Conservation (phyloP, 768 basidiomycete genomes). For the Strobilomyces dryophilus region DNA sequence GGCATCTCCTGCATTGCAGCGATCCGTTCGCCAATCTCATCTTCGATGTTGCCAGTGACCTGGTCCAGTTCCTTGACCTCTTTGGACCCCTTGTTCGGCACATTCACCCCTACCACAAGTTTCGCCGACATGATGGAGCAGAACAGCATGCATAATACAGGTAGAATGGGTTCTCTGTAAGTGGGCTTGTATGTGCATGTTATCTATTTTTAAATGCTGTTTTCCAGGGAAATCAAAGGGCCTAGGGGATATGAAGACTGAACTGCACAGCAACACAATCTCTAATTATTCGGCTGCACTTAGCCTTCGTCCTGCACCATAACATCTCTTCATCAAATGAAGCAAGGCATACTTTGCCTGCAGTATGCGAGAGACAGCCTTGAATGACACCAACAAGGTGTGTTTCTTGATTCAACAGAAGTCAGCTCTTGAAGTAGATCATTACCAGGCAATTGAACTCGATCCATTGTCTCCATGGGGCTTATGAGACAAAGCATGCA, state of each 20-base stretch:
- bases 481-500: background rate
- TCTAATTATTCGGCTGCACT: background rate
- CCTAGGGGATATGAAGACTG: background rate
- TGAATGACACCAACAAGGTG: constrained; percentile 2
- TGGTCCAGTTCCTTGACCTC: constrained; percentile 89
- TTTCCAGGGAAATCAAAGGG: background rate
- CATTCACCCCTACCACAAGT: constrained; percentile 37
- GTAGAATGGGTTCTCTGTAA: background rate
- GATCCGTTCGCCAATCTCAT: constrained; percentile 94
- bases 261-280: background rate
- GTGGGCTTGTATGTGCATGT: background rate
- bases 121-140: constrained; percentile 40
- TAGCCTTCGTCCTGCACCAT: background rate
- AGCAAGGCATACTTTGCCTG: background rate
- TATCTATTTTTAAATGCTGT: background rate
- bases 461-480: background rate
- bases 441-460: background rate
- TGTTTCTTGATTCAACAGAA: background rate
- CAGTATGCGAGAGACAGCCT: background rate
- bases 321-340: background rate
- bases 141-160: background rate
- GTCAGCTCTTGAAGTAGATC: background rate
- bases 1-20: constrained; percentile 72
- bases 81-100: constrained; percentile 42
- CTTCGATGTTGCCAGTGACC: constrained; percentile 95